Conservation (phyloP, 805 yeast genomes). For the Cyberlindnera amylophila region DNA sequence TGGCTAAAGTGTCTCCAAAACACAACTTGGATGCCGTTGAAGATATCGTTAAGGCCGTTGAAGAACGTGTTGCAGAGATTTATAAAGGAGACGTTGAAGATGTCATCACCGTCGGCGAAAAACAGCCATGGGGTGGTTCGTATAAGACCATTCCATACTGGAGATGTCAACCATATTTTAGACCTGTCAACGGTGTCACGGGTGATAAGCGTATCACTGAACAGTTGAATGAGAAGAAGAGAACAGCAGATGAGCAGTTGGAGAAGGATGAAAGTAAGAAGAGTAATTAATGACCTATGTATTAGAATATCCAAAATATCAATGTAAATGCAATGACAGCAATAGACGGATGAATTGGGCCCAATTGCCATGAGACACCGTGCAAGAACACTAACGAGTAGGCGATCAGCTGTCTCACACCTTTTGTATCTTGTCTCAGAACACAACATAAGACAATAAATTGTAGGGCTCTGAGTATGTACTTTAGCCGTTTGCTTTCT, state of each 20-base stretch:
- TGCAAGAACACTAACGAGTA: no score
- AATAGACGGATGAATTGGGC: no score
- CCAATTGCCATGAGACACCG: no score
- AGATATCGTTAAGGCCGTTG: slow-evolving; percentile 59
- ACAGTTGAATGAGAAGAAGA: slow-evolving; percentile 23
- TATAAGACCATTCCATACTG: slow-evolving; percentile 86
- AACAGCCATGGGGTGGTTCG: slow-evolving; percentile 71
- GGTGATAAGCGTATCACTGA: slow-evolving; percentile 40
- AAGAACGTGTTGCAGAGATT: slow-evolving; percentile 56
- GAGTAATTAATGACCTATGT: background rate
- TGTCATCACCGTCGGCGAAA: slow-evolving; percentile 47
- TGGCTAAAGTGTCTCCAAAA: slow-evolving; percentile 52
- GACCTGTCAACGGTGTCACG: slow-evolving; percentile 78
- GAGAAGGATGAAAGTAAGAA: slow-evolving; percentile 19
- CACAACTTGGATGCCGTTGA: slow-evolving; percentile 48
- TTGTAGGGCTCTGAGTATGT: no score
- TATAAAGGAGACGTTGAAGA: slow-evolving; percentile 58
- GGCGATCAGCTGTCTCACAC: no score
- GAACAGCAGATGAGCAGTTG: slow-evolving; percentile 24
- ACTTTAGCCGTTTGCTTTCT: no score
- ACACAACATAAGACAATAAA: no score
- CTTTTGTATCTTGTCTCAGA: no score
- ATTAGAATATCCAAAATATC: no score
- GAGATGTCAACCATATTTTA: slow-evolving; percentile 94
- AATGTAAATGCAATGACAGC: no score